Conservation (phyloP, 2,329 filamentous ascomycete species). For the Claviceps arundinis region DNA sequence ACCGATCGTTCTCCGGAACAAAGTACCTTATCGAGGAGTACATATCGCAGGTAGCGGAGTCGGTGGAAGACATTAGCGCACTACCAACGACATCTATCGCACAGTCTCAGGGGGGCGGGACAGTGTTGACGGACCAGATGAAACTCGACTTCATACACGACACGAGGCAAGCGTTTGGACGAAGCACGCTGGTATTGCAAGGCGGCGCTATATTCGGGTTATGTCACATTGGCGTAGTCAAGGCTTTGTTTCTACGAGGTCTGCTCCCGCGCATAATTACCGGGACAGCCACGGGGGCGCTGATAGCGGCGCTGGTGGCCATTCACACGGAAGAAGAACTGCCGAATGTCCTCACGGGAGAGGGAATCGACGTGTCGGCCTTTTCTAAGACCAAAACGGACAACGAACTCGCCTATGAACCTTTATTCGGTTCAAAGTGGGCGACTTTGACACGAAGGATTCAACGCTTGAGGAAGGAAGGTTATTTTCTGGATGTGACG, state of each 20-base stretch:
- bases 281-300: slow-evolving; percentile 76
- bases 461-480: slow-evolving; percentile 56
- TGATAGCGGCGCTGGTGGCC: slow-evolving; percentile 79
- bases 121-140: slow-evolving; percentile 51
- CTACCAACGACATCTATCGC: slow-evolving; percentile 43
- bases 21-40: slow-evolving; percentile 89
- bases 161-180: slow-evolving; percentile 75
- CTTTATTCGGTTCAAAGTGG: slow-evolving; percentile 30
- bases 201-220: slow-evolving; percentile 85
- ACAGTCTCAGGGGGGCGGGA: slow-evolving; percentile 19
- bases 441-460: slow-evolving; percentile 53
- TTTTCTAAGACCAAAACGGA: slow-evolving; percentile 39
- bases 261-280: slow-evolving; percentile 82
- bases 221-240: slow-evolving; percentile 82
- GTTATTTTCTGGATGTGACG: slow-evolving; percentile 71
- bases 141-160: slow-evolving; percentile 82
- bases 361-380: slow-evolving; percentile 69
- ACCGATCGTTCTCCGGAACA: slow-evolving; percentile 73
- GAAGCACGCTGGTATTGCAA: slow-evolving; percentile 74
- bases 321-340: slow-evolving; percentile 81
- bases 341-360: slow-evolving; percentile 60
- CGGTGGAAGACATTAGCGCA: slow-evolving; percentile 60
- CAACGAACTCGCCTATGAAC: slow-evolving; percentile 19
- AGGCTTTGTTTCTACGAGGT: slow-evolving; percentile 67
- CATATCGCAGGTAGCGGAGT: slow-evolving; percentile 68